These are phyloP conservation scores for Styphnolobium japonicum DNA, from an alignment of 306 rosid species.

Conservation along the genomic window DNA sequence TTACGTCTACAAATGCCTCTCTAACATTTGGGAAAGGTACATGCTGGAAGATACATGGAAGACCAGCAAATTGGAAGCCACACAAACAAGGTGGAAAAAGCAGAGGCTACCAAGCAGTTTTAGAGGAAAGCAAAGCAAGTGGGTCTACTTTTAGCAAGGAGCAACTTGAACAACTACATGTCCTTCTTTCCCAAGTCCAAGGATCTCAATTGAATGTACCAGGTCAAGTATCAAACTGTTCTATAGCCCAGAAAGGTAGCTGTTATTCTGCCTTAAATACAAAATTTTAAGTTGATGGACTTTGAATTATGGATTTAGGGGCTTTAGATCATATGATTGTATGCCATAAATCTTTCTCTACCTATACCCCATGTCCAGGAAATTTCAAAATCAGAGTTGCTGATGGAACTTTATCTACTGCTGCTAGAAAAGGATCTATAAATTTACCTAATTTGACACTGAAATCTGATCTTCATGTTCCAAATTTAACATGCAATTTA, in stretches of 20 bases:
- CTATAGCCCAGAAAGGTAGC: neutral
- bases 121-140: neutral
- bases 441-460: neutral
- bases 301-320: neutral
- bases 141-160: neutral
- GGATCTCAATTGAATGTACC: neutral
- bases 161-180: neutral
- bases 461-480: neutral
- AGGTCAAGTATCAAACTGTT: neutral
- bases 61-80: neutral
- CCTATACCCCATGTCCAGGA: neutral
- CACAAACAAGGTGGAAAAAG: neutral
- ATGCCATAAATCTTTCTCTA: neutral
- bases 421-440: neutral
- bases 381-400: neutral
- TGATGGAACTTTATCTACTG: neutral
- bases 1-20: neutral
- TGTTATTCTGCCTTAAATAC: neutral
- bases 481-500: neutral
- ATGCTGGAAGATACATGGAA: neutral
- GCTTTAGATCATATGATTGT: neutral
- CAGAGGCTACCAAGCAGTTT: neutral
- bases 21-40: neutral
- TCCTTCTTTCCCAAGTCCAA: neutral
- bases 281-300: too few relatives aligned